A percentile compares a stretch with the other conserved stretches of the same genome.
Evolutionary conservation across 2,329 filamentous ascomycete species (phyloP).

Genomic region (Trichothecium roseum): DNA sequence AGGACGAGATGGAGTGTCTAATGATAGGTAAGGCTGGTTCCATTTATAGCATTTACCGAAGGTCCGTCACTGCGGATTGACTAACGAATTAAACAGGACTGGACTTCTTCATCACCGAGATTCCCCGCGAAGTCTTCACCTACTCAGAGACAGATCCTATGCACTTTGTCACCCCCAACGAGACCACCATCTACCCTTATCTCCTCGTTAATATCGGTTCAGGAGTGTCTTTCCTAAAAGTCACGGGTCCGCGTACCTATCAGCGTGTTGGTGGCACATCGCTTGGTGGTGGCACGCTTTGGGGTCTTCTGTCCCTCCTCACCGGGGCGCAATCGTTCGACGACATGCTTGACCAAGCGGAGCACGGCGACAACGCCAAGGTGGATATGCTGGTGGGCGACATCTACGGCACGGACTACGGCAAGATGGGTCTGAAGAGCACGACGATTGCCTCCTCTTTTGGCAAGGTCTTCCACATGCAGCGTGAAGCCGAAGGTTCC

Average conservation of each 20-base stretch:
- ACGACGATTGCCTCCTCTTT: constrained; percentile 94
- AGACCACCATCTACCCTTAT: constrained; percentile 76
- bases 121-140: constrained; percentile 92
- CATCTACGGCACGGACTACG: constrained; percentile 93
- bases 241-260: constrained; percentile 77
- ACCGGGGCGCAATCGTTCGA: constrained; percentile 95
- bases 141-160: constrained; percentile 88
- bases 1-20: constrained; percentile 98
- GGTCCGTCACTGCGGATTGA: not conserved
- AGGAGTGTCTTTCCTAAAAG: constrained; percentile 94
- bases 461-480: constrained; percentile 92
- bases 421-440: constrained; percentile 91
- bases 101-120: constrained; percentile 98
- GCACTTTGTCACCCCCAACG: constrained; percentile 72
- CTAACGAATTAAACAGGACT: constrained; percentile 47
- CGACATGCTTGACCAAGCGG: constrained; percentile 90
- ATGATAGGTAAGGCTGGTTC: constrained; percentile 61
- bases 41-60: not conserved
- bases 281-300: constrained; percentile 91
- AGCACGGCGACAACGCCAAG: constrained; percentile 79
- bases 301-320: constrained; percentile 83
- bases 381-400: constrained; percentile 97
- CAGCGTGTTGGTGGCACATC: constrained; percentile 91
- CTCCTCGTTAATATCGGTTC: constrained; percentile 97
- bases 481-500: constrained; percentile 68